A percentile compares a stretch with the other conserved stretches of the same genome.
phyloP scores from a whole-genome alignment of 73 alveolate species.

The Tetrahymena malaccensis region DNA sequence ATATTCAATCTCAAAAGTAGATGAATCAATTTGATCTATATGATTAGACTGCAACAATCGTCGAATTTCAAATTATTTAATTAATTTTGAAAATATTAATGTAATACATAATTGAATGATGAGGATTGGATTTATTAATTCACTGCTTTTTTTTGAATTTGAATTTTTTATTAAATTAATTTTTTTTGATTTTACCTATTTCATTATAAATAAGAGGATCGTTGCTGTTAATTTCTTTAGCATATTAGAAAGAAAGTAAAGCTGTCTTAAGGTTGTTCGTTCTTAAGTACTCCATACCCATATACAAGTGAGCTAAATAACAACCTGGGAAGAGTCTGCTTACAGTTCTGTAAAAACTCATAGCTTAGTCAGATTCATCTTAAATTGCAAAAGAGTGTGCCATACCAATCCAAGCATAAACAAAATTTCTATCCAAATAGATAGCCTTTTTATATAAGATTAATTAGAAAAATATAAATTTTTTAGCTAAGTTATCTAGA shows the following conservation, averaged over 20 bases:
- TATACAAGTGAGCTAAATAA: slow-evolving; percentile 85
- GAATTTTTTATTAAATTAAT: neutral
- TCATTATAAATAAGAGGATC: slow-evolving; percentile 96
- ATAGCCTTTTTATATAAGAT: slow-evolving; percentile 46
- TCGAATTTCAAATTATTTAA: too few relatives aligned
- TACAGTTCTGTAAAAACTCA: slow-evolving; percentile 93
- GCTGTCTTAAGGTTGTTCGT: slow-evolving; percentile 94
- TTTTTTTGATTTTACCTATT: slow-evolving; percentile 41
- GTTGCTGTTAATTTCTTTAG: slow-evolving; percentile 71
- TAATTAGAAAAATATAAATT: neutral
- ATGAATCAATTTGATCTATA: too few relatives aligned
- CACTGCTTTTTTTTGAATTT: neutral
- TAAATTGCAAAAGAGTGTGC: slow-evolving; percentile 96
- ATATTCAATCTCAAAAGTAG: neutral
- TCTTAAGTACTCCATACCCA: slow-evolving; percentile 97
- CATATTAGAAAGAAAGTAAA: slow-evolving; percentile 80
- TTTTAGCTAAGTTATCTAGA: too few relatives aligned
- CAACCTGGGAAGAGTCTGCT: slow-evolving; percentile 97
- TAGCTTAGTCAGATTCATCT: slow-evolving; percentile 97
- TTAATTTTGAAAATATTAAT: too few relatives aligned
- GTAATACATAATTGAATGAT: too few relatives aligned
- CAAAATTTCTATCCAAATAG: slow-evolving; percentile 84
- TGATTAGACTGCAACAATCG: too few relatives aligned
- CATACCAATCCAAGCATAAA: slow-evolving; percentile 93
- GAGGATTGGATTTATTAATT: too few relatives aligned